Base-by-base conservation (phyloP, 2,329 filamentous ascomycete species). In the Penicillium fuscoglaucum region DNA sequence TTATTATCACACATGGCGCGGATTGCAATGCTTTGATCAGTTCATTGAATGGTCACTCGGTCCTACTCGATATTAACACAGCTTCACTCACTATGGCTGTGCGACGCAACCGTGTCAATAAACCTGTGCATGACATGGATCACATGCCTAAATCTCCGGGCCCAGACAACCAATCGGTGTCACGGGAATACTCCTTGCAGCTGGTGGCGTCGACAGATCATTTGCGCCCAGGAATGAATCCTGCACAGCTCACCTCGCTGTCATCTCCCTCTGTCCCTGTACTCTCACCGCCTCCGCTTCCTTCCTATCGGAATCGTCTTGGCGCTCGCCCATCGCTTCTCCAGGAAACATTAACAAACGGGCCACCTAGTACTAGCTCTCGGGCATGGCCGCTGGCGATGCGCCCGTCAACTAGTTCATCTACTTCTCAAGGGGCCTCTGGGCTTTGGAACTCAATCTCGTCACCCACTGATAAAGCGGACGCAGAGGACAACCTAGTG, bases 11-110 rank as follows among this genome's bases (percentile, higher is more conserved):
- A 0, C 95, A 99, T 71, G 93, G 93, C 26, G 95, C 95, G 15
- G 95, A 95, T 40, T 96, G 93, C 76, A 99, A 99, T 77, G 95
- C 95, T 2, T 78, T 99, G 45, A 93, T 99, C 61, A 92, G 93
- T 13, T 92, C 92, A 28, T 84, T 99, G 63, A 96, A 93, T 0
- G 90, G 93, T 60, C 90, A 96, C 69, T 93, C 95, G 0, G 92
- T 96, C 0, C 82, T 99, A 15, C 86, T 96, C 69, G 93, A 98
- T 70, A 89, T 98, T 17, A 89, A 88, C 29, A 90, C 96, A 77
- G 90, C 93, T 0, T 96, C 93, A 4, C 81, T 99, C 49, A 97
- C 93, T 1, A 90, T 97, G 87, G 93, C 93, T 5, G 83, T 88
- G 17, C 83, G 87, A 50, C 88, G 87, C 60, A 69, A 69, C 58